A percentile compares a stretch with the other conserved stretches of the same genome.
Evolutionary conservation across 176 grass and related monocot genomes (phyloP).

Genomic region (Aechmea fasciata): DNA sequence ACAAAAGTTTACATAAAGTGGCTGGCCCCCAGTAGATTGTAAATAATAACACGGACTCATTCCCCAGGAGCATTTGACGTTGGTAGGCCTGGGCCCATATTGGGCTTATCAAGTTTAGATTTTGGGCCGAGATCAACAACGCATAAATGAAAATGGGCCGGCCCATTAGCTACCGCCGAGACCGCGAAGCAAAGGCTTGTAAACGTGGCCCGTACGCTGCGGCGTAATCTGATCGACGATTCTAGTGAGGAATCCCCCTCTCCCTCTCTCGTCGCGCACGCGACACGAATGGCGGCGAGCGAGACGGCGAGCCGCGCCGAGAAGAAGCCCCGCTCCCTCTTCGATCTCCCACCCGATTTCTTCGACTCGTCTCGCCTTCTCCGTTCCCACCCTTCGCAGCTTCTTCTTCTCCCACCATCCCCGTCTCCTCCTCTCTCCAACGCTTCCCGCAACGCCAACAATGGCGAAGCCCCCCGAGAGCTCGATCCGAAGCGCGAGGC

Average conservation of each 20-base stretch:
- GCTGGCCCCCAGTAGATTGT: too few species aligned
- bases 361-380: slow-evolving; percentile 50
- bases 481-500: background rate
- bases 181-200: too few species aligned
- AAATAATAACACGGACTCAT: too few species aligned
- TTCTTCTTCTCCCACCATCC: slow-evolving; percentile 4
- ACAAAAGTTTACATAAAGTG: too few species aligned
- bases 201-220: too few species aligned
- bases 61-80: too few species aligned
- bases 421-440: slow-evolving; percentile 5
- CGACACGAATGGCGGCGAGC: slow-evolving; percentile 34
- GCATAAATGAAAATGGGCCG: too few species aligned
- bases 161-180: too few species aligned
- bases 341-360: slow-evolving; percentile 57
- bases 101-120: too few species aligned
- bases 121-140: too few species aligned
- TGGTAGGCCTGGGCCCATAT: too few species aligned
- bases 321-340: slow-evolving; percentile 61
- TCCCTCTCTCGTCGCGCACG: background rate
- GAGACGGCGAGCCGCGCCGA: slow-evolving; percentile 27
- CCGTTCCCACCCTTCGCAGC: slow-evolving; percentile 26
- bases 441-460: background rate
- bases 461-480: background rate
- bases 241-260: background rate
- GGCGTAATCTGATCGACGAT: background rate